phyloP scores from a whole-genome alignment of 1,139 yeast genomes.

The Geotrichum klebahnii region DNA sequence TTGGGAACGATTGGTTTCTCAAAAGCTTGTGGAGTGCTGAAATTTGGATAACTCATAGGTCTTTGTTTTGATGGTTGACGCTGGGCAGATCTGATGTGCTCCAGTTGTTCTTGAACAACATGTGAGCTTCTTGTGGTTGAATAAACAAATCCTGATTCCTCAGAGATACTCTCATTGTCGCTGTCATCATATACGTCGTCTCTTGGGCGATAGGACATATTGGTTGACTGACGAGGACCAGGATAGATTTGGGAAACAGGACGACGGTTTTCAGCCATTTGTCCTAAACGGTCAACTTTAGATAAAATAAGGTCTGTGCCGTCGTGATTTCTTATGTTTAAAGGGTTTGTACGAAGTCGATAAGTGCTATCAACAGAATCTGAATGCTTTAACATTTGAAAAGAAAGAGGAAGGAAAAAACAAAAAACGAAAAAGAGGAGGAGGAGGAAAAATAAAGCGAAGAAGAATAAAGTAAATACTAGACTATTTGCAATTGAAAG shows the following conservation, averaged over 20 bases:
- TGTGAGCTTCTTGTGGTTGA: not conserved
- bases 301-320: conserved; percentile 20
- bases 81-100: not conserved
- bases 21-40: not conserved
- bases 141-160: conserved; percentile 3
- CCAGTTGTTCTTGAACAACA: conserved; percentile 4
- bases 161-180: conserved; percentile 17
- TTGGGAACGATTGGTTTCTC: not conserved
- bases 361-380: conserved; percentile 20
- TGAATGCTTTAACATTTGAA: conserved; percentile 13
- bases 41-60: conserved; percentile 17
- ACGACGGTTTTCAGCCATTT: conserved; percentile 17
- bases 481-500: not conserved
- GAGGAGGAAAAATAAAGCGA: conserved; percentile 1
- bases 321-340: conserved; percentile 17
- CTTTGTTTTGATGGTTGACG: no score
- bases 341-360: conserved; percentile 16
- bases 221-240: not conserved
- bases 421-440: not conserved
- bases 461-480: not conserved
- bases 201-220: not conserved
- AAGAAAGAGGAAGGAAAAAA: not conserved
- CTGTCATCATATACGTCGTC: conserved; percentile 13
- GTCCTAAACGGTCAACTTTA: conserved; percentile 17
- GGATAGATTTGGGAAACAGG: conserved; percentile 17